phyloP scores from a whole-genome alignment of 352 stramenopile genomes.

The Phytophthora melonis region DNA sequence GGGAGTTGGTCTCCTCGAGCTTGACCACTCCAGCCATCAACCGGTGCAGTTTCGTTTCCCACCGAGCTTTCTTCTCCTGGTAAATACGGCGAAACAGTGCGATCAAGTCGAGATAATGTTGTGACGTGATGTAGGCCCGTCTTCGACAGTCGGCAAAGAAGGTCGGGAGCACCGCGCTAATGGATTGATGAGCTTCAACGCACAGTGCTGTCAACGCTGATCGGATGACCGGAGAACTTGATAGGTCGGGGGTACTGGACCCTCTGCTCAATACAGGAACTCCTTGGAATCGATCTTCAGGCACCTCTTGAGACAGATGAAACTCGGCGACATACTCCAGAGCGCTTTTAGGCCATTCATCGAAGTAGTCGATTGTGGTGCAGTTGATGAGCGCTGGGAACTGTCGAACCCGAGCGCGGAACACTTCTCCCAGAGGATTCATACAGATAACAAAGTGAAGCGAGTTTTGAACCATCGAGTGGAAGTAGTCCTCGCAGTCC shows the following conservation, averaged over 20 bases:
- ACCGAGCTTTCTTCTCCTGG: slow-evolving; percentile 48
- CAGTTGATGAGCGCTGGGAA: slow-evolving; percentile 95
- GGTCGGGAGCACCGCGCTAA: slow-evolving; percentile 20
- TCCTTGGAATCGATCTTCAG: slow-evolving; percentile 2
- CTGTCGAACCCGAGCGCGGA: slow-evolving; percentile 87
- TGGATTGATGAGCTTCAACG: slow-evolving; percentile 64
- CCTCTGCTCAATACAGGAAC: background rate
- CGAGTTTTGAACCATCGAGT: slow-evolving; percentile 75
- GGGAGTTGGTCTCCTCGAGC: slow-evolving; percentile 74
- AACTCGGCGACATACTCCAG: slow-evolving; percentile 86
- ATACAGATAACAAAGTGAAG: slow-evolving; percentile 95
- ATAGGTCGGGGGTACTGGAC: slow-evolving; percentile 13
- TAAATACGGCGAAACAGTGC: slow-evolving; percentile 87
- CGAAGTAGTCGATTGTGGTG: slow-evolving; percentile 94
- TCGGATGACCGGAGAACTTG: slow-evolving; percentile 26
- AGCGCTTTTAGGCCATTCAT: slow-evolving; percentile 91
- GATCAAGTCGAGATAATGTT: slow-evolving; percentile 93
- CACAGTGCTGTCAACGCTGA: slow-evolving; percentile 52
- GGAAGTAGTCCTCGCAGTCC: slow-evolving; percentile 86
- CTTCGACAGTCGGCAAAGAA: slow-evolving; percentile 54
- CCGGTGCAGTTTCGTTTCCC: slow-evolving; percentile 62
- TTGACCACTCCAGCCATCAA: slow-evolving; percentile 75
- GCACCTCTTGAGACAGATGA: slow-evolving; percentile 44
- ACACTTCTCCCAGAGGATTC: slow-evolving; percentile 80
- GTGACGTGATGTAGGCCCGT: slow-evolving; percentile 74